Evolutionary conservation across 139 green algal genomes (phyloP).

Genomic region (Chloropicon primus): DNA sequence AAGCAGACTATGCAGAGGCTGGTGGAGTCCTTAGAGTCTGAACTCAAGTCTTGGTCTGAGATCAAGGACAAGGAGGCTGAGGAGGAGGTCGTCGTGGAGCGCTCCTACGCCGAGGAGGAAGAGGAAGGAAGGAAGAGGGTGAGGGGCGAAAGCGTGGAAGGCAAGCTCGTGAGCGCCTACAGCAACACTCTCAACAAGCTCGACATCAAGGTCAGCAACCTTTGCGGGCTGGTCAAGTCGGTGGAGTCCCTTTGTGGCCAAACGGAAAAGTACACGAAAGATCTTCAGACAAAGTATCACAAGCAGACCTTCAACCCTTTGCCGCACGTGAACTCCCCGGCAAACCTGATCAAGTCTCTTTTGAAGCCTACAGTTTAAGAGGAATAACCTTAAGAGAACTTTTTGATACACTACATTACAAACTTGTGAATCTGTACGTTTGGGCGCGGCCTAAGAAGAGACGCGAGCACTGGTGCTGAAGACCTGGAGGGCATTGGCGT

Average conservation of each 20-base stretch:
- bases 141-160: neutral
- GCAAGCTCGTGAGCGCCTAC: neutral
- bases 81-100: neutral
- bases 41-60: neutral
- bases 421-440: too few species aligned
- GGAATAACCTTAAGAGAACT: too few species aligned
- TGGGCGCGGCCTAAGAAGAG: neutral
- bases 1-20: neutral
- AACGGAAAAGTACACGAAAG: neutral
- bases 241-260: neutral
- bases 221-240: neutral
- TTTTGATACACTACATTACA: too few species aligned
- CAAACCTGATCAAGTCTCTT: neutral
- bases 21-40: neutral
- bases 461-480: neutral
- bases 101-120: neutral
- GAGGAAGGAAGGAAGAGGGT: neutral
- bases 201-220: neutral
- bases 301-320: neutral
- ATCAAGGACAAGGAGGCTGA: neutral
- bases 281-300: neutral
- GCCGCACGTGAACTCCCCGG: neutral
- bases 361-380: neutral
- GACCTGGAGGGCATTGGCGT: neutral
- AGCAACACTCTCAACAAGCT: neutral